phyloP scores from a whole-genome alignment of 83 land plant genomes.

The Picea abies region DNA sequence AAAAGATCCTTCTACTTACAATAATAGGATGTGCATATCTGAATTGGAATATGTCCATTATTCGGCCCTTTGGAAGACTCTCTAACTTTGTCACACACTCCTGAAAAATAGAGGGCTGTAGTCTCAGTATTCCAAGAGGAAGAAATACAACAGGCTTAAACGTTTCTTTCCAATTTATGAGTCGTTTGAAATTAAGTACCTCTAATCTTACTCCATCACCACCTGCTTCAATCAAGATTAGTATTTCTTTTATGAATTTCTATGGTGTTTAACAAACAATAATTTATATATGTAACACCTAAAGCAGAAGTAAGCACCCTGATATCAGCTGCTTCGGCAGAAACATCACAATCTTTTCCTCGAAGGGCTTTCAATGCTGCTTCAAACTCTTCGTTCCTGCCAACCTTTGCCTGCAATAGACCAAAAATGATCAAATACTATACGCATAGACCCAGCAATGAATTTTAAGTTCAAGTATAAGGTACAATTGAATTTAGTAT shows the following conservation, averaged over 20 bases:
- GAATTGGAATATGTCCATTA: constrained; percentile 52
- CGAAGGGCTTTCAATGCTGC: constrained; percentile 43
- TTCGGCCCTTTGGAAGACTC: constrained; percentile 38
- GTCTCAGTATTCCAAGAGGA: not conserved
- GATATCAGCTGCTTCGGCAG: constrained; percentile 52
- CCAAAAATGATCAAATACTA: too few relatives aligned
- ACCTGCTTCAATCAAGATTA: not conserved
- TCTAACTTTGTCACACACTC: constrained; percentile 30
- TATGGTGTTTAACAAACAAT: not conserved
- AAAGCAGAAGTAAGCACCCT: constrained; percentile 25
- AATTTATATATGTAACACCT: not conserved
- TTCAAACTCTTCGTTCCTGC: constrained; percentile 39
- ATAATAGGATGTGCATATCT: constrained; percentile 45
- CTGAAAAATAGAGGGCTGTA: constrained; percentile 14
- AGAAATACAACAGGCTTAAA: not conserved
- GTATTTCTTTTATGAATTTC: not conserved
- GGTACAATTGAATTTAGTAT: too few relatives aligned
- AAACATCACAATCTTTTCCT: constrained; percentile 41
- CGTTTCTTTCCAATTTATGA: not conserved
- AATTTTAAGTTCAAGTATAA: too few relatives aligned
- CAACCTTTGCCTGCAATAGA: constrained; percentile 44
- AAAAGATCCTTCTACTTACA: constrained; percentile 35
- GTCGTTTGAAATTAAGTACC: not conserved
- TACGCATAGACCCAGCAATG: too few relatives aligned
- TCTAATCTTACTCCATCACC: not conserved